Conservation (phyloP, 2,329 filamentous ascomycete genomes). For the Fusarium foetens region DNA sequence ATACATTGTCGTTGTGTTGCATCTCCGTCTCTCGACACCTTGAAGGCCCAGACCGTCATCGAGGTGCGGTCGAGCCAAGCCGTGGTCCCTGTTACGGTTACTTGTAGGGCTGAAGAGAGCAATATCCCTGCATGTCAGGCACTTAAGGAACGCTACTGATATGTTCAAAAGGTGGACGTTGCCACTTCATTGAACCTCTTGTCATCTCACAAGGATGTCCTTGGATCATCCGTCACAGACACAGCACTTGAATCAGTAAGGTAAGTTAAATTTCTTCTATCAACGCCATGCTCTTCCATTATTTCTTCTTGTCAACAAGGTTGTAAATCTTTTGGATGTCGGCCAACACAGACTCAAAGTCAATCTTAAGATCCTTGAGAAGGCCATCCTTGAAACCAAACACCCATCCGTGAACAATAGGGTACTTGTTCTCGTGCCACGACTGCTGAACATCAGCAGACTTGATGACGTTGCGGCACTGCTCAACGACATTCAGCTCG, state of each 20-base stretch:
- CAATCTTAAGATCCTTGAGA: slow-evolving; percentile 71
- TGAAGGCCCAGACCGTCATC: slow-evolving; percentile 37
- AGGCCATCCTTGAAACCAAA: slow-evolving; percentile 76
- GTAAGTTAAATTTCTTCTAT: slow-evolving; percentile 26
- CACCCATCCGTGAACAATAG: slow-evolving; percentile 79
- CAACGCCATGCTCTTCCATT: slow-evolving; percentile 10
- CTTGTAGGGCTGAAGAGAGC: slow-evolving; percentile 33
- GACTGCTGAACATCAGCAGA: slow-evolving; percentile 82
- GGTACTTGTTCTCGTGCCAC: slow-evolving; percentile 70
- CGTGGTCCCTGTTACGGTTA: slow-evolving; percentile 34
- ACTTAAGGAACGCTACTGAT: slow-evolving; percentile 30
- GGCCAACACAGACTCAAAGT: slow-evolving; percentile 66
- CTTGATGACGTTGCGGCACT: slow-evolving; percentile 81
- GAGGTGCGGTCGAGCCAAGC: slow-evolving; percentile 30
- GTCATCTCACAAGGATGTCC: neutral
- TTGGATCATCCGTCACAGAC: neutral
- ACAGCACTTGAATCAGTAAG: neutral
- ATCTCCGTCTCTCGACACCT: slow-evolving; percentile 8
- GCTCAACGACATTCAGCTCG: slow-evolving; percentile 84
- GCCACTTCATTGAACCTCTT: neutral
- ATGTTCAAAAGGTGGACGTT: slow-evolving; percentile 29
- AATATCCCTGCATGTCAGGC: slow-evolving; percentile 38
- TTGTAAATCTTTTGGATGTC: slow-evolving; percentile 74
- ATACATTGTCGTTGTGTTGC: neutral
- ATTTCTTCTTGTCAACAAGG: slow-evolving; percentile 53